Percentiles rank a stretch among this genome's conserved stretches.
phyloP scores from a whole-genome alignment of 225 moss, liverwort and hornwort genomes.

The Bryum argenteum region DNA sequence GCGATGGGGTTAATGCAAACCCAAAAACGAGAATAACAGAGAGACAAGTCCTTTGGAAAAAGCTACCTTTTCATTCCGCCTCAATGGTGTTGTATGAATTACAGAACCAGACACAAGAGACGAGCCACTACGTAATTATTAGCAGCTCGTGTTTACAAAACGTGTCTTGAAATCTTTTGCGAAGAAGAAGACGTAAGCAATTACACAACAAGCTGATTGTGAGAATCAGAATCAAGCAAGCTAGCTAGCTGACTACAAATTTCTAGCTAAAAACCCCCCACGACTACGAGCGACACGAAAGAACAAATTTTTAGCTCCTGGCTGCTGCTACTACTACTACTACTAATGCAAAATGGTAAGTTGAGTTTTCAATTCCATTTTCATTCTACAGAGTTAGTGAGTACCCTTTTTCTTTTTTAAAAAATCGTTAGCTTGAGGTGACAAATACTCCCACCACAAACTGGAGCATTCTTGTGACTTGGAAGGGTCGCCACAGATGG shows the following conservation, averaged over 20 bases:
- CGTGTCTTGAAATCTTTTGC: constrained; percentile 43
- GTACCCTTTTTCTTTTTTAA: constrained; percentile 62
- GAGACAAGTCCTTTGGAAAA: not conserved
- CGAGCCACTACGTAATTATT: constrained; percentile 26
- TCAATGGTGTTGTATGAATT: constrained; percentile 43
- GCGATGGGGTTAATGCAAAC: too few species aligned
- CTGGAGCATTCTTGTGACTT: constrained; percentile 62
- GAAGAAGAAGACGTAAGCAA: constrained; percentile 24
- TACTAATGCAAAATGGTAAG: not conserved
- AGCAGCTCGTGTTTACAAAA: constrained; percentile 52
- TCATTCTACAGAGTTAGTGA: constrained; percentile 31
- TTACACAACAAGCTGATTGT: constrained; percentile 62
- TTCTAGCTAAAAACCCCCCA: not conserved
- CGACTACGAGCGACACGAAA: not conserved
- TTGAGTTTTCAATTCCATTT: constrained; percentile 13
- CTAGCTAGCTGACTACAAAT: constrained; percentile 23
- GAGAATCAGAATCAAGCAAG: constrained; percentile 40
- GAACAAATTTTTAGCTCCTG: not conserved
- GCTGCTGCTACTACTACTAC: constrained; percentile 36
- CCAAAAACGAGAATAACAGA: too few species aligned
- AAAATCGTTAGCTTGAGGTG: constrained; percentile 56
- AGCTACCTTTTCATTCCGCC: constrained; percentile 18
- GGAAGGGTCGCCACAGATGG: constrained; percentile 64
- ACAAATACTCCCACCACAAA: constrained; percentile 92
- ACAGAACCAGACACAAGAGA: constrained; percentile 31